Evolutionary conservation across 176 grass and related monocot genomes (phyloP).

Genomic region (Cenchrus purpureus): DNA sequence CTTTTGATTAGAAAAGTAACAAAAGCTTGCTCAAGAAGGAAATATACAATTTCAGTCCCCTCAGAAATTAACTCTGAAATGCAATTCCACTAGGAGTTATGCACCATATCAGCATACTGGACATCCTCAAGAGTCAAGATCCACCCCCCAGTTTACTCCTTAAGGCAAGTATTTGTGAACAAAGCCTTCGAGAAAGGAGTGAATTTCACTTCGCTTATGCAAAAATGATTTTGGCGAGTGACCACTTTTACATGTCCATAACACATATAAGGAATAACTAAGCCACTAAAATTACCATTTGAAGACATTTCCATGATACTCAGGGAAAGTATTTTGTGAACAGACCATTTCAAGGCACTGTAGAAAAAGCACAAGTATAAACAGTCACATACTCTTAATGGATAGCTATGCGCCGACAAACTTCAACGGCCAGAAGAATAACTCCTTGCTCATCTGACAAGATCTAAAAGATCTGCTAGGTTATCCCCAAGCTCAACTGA

Average conservation of each 20-base stretch:
- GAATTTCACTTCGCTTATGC: neutral
- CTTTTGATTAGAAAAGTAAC: conserved; percentile 18
- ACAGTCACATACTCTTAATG: neutral
- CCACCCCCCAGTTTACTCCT: too few species aligned
- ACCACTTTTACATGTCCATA: neutral
- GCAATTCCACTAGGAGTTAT: neutral
- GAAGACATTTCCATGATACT: neutral
- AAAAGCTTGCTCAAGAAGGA: neutral
- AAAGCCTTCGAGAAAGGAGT: conserved; percentile 13
- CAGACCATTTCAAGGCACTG: neutral
- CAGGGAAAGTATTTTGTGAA: neutral
- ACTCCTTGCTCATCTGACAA: neutral
- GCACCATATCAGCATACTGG: neutral
- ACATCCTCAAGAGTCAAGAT: too few species aligned
- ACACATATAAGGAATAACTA: neutral
- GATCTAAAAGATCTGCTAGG: neutral
- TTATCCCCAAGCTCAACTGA: neutral
- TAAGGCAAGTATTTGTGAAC: neutral
- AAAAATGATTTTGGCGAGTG: neutral
- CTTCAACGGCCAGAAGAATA: neutral
- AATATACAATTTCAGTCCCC: neutral
- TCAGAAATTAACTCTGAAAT: conserved; percentile 5
- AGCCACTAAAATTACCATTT: neutral
- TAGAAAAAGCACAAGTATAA: neutral
- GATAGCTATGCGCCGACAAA: neutral